Conservation (phyloP, 768 basidiomycete genomes). For the Trametes elegans region DNA sequence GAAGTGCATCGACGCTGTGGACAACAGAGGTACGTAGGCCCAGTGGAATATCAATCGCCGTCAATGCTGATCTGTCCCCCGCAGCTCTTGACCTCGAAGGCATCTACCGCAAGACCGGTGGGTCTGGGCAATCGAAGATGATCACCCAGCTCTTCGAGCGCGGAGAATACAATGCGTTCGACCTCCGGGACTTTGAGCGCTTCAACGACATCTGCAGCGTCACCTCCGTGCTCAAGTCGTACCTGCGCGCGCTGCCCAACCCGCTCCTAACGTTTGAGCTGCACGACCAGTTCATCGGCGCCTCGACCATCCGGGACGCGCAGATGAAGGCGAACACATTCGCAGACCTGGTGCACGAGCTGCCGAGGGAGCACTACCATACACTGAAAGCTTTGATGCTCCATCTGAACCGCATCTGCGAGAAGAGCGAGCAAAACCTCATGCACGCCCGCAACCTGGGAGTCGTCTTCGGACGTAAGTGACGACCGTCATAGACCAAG, state of each 20-base stretch:
- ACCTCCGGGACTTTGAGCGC: slow-evolving; percentile 78
- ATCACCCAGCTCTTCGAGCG: slow-evolving; percentile 95
- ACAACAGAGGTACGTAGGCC: slow-evolving; percentile 63
- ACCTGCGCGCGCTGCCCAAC: slow-evolving; percentile 89
- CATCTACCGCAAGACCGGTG: slow-evolving; percentile 97
- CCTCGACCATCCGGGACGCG: slow-evolving; percentile 67
- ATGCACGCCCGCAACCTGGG: slow-evolving; percentile 96
- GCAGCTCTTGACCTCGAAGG: slow-evolving; percentile 94
- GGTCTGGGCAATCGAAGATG: slow-evolving; percentile 84
- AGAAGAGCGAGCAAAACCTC: slow-evolving; percentile 69
- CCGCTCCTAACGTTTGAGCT: slow-evolving; percentile 89
- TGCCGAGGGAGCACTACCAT: slow-evolving; percentile 86
- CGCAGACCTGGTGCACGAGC: slow-evolving; percentile 64
- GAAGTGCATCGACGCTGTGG: slow-evolving; percentile 95
- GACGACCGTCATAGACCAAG: neutral
- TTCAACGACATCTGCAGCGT: slow-evolving; percentile 98
- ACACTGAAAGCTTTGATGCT: slow-evolving; percentile 81
- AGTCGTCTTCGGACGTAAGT: slow-evolving; percentile 97
- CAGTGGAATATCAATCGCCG: neutral
- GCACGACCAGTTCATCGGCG: slow-evolving; percentile 85
- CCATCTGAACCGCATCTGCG: slow-evolving; percentile 78
- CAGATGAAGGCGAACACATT: slow-evolving; percentile 57
- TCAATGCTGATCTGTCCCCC: neutral
- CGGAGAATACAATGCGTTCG: slow-evolving; percentile 86
- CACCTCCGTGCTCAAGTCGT: slow-evolving; percentile 95